Conservation (phyloP, 441 rosid genomes). For the Raphanus hybrid region DNA sequence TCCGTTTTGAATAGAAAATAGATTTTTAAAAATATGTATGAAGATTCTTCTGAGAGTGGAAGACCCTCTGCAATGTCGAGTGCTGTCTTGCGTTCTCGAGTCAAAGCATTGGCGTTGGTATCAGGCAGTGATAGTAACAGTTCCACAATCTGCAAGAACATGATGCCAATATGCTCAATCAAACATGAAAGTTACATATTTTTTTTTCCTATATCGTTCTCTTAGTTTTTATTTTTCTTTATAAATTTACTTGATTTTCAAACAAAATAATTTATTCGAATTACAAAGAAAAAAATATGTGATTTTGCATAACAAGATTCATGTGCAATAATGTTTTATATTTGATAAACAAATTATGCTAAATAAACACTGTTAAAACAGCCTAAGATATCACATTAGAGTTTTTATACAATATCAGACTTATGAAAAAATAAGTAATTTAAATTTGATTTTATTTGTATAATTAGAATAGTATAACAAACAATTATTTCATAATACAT, state of each 20-base stretch:
- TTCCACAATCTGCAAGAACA: conserved; percentile 76
- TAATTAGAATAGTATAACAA: background rate
- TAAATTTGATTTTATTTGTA: background rate
- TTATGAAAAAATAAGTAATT: background rate
- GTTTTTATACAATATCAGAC: background rate
- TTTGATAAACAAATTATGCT: background rate
- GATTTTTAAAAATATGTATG: conserved; percentile 46
- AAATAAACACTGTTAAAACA: background rate
- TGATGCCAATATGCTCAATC: background rate
- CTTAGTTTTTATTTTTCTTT: background rate
- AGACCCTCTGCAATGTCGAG: conserved; percentile 93
- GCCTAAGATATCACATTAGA: background rate
- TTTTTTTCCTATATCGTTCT: background rate
- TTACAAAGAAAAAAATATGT: background rate
- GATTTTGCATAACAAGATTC: background rate
- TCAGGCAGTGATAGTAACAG: conserved; percentile 79
- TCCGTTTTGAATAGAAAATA: no score
- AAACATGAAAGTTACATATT: background rate
- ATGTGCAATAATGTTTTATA: background rate
- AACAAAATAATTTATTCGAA: background rate
- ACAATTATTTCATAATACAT: background rate
- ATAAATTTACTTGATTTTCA: background rate
- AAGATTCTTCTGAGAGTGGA: conserved; percentile 84
- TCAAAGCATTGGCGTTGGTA: conserved; percentile 83
- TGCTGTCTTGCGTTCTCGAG: conserved; percentile 92